Conservation (phyloP, 148 eudicot genomes). For the Polygonum aviculare region DNA sequence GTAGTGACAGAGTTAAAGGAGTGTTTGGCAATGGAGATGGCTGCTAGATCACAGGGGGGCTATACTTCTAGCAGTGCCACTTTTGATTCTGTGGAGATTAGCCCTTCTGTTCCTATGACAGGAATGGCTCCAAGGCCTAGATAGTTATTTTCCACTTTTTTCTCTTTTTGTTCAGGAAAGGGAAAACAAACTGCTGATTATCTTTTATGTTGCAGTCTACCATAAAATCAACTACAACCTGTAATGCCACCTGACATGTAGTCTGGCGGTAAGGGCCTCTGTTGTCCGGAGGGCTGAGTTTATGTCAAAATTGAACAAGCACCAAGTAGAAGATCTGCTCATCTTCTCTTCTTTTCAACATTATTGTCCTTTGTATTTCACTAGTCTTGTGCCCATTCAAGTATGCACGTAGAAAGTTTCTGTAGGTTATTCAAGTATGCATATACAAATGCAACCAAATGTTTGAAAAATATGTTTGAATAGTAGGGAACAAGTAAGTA, state of each 20-base stretch:
- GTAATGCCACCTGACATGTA: not conserved
- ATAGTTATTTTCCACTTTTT: conserved; percentile 1
- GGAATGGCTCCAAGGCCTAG: conserved; percentile 16
- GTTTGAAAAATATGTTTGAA: no score
- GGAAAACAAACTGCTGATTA: not conserved
- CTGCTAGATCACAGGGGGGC: not conserved
- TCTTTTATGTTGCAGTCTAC: not conserved
- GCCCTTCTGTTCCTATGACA: conserved; percentile 1
- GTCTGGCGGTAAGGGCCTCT: no score
- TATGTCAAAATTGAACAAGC: not conserved
- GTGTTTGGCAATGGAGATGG: conserved; percentile 20
- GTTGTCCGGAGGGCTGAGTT: no score
- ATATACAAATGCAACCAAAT: not conserved
- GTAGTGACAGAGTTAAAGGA: conserved; percentile 19
- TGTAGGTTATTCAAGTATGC: not conserved
- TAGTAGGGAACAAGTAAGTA: no score
- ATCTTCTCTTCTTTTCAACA: not conserved
- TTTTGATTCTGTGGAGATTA: conserved; percentile 5
- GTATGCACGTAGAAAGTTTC: not conserved
- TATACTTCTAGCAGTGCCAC: not conserved
- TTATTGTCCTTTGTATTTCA: not conserved
- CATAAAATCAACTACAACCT: not conserved
- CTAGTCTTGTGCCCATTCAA: not conserved
- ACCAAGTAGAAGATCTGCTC: not conserved
- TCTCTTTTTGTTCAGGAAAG: not conserved